A percentile compares a stretch with the other conserved stretches of the same genome.
These are phyloP conservation scores for Russula griseocarnosa DNA, from an alignment of 768 basidiomycete genomes.

Conservation along the genomic window DNA sequence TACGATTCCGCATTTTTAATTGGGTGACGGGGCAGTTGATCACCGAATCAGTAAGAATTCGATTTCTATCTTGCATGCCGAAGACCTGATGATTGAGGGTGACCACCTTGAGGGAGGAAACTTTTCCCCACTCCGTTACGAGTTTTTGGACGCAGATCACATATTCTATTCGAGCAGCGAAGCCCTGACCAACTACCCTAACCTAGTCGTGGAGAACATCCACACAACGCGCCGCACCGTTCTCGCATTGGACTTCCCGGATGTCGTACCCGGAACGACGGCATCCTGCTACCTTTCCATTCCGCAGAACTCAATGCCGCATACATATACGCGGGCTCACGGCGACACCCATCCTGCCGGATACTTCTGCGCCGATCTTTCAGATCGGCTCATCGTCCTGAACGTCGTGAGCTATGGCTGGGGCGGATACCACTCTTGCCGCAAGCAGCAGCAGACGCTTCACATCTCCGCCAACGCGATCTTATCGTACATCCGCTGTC, in stretches of 20 bases:
- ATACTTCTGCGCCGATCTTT: neutral
- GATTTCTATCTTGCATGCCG: neutral
- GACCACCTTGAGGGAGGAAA: neutral
- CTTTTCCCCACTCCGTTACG: neutral
- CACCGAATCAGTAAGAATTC: neutral
- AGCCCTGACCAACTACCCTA: neutral
- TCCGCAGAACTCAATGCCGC: conserved; percentile 6
- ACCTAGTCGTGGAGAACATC: conserved; percentile 4
- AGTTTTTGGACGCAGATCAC: conserved; percentile 8
- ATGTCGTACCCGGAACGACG: neutral
- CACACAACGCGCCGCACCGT: neutral
- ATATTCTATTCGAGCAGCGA: conserved; percentile 6
- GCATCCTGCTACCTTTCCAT: neutral
- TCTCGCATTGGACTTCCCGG: conserved; percentile 1
- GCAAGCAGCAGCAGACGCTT: conserved; percentile 1
- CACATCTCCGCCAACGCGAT: conserved; percentile 4
- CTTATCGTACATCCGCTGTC: conserved; percentile 7
- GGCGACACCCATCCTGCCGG: neutral
- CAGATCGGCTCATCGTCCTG: conserved; percentile 5
- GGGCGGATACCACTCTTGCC: neutral
- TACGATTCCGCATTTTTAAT: conserved; percentile 4
- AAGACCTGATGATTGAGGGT: neutral
- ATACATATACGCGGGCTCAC: neutral
- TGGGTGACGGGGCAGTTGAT: neutral
- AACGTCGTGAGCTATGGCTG: conserved; percentile 2